Evolutionary conservation across 495 filamentous ascomycete species (phyloP), one percentile per base, ranked within the genome.

Genomic region (Acidomyces sp.): DNA sequence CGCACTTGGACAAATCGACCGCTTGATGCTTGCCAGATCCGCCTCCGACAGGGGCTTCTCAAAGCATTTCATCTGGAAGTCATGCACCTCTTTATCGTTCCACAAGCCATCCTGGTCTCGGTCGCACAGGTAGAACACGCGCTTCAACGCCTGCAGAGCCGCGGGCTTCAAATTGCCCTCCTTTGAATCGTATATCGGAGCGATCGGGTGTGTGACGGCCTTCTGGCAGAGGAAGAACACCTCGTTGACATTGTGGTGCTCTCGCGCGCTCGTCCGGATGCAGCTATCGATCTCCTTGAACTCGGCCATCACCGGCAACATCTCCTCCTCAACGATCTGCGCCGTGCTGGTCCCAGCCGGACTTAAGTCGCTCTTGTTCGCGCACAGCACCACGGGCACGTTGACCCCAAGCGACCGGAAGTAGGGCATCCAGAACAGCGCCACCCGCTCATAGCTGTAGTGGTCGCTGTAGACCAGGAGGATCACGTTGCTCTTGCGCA

Each of bases 261-360:
- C 87, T 48, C 85, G 77, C 17, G 92, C 90, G 58, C 88, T 96
- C 1, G 87, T 84, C 34, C 90, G 74, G 56, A 97, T 94, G 59
- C 90, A 95, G 1, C 86, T 92, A 53, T 97, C 90, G 34, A 97
- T 94, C 61, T 97, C 90, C 43, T 94, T 90, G 67, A 96, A 97
- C 60, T 97, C 90, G 30, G 81, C 75, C 90, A 97, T 96, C 49
- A 96, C 77, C 2, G 90, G 92, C 36, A 97, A 66, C 92, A 97
- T 97, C 64, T 97, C 90, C 55, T 95, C 87, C 53, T 88, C 81
- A 9, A 93, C 71, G 10, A 94, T 80, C 56, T 92, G 80, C 0
- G 80, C 65, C 36, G 81, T 84, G 37, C 65, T 77, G 2, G 47
- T 33, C 30, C 76, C 76, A 27, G 40, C 27, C 3, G 45, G 34